Evolutionary conservation across 2,329 filamentous ascomycete genomes (phyloP), one percentile per base, ranked within the genome.

Genomic region (Cladosporium colombiae): DNA sequence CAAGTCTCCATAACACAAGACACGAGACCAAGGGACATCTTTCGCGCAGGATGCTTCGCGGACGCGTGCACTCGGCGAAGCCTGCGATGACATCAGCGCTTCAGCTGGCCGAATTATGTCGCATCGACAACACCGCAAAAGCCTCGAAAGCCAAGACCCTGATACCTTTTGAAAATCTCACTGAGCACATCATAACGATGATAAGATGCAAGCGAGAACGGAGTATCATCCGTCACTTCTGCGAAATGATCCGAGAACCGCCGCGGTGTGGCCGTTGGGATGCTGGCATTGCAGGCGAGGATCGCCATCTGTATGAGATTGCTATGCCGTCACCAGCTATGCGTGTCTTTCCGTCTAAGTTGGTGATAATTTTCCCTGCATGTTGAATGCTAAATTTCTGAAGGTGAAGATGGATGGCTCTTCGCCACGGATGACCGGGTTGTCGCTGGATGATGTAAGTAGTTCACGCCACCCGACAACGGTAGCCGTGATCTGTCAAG

Each of bases 251-350:
- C 60, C 60, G 60, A 62, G 21, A 55, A 62, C 25, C 29, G 60
- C 60, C 60, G 60, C 46, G 21, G 25, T 62, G 31, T 27, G 49
- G 31, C 60, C 60, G 60, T n/a, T 31, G 37, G 2, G 27, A 18
- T 25, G 37, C 57, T 40, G 55, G 31, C 18, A 5, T 21, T n/a
- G 3, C 8, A 10, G 6, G n/a, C 18, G 13, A 27, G 21, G 33
- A 25, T 37, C 35, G 23, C 40, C 40, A 18, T 40, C 11, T n/a
- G 3, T 31, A 7, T 21, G 4, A 14, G 8, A n/a, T 23, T 55
- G 8, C 10, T 55, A 18, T 55, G 27, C 10, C 16, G n/a, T 29
- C 25, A 31, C 16, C 10, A 10, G 16, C 27, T 21, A 25, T 55
- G 8, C 18, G 27, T n/a, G 21, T 33, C 52, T 27, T 18, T 40